phyloP scores from a whole-genome alignment of 2,329 filamentous ascomycete species.

The Xylariaceae sp. region DNA sequence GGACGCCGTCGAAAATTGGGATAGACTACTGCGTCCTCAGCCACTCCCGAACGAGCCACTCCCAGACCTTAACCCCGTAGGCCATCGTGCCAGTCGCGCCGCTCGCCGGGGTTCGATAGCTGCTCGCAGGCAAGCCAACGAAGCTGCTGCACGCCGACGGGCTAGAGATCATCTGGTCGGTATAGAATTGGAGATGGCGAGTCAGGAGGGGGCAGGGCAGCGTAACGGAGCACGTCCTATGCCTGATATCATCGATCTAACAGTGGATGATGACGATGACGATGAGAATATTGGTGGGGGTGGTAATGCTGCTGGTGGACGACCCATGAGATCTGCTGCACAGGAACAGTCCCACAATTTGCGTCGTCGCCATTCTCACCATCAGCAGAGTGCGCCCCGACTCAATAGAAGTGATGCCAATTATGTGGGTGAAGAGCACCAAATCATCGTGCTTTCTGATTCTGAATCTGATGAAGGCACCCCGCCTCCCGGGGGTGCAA shows the following conservation, averaged over 20 bases:
- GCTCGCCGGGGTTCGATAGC: too few relatives aligned
- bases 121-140: too few relatives aligned
- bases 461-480: slow-evolving; percentile 28
- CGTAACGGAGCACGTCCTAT: too few relatives aligned
- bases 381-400: slow-evolving; percentile 21
- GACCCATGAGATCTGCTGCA: slow-evolving; percentile 5
- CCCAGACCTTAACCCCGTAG: too few relatives aligned
- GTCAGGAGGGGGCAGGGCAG: too few relatives aligned
- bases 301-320: too few relatives aligned
- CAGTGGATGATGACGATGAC: slow-evolving; percentile 22
- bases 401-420: slow-evolving; percentile 28
- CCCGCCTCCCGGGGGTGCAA: slow-evolving; percentile 6
- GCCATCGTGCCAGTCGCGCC: too few relatives aligned
- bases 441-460: slow-evolving; percentile 27
- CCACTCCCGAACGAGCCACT: too few relatives aligned
- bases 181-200: slow-evolving; percentile 22
- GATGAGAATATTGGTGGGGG: slow-evolving; percentile 1
- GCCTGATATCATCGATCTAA: slow-evolving; percentile 28
- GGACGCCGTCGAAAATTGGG: too few relatives aligned
- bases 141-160: too few relatives aligned
- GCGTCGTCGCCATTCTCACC: slow-evolving; percentile 22
- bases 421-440: slow-evolving; percentile 21
- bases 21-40: too few relatives aligned
- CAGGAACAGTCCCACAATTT: slow-evolving; percentile 16
- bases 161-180: slow-evolving; percentile 26